phyloP scores from a whole-genome alignment of 805 yeast species.

The Saturnispora gosingensis region DNA sequence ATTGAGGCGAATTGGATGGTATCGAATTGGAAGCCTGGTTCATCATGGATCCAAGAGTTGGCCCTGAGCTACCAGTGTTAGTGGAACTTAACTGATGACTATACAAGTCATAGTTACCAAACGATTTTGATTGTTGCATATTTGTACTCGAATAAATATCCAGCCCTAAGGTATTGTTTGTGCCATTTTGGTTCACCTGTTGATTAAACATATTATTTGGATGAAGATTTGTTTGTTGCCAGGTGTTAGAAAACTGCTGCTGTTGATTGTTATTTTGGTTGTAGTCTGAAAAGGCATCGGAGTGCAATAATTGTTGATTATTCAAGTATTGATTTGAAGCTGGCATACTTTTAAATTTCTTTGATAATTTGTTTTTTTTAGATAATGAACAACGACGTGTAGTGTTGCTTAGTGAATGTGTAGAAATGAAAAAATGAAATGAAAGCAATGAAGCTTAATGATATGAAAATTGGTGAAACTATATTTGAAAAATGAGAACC shows the following conservation, averaged over 20 bases:
- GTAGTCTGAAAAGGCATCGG: not conserved
- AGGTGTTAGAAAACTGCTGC: not conserved
- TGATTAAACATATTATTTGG: not conserved
- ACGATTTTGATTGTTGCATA: constrained; percentile 9
- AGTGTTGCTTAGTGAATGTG: not conserved
- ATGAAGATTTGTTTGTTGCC: not conserved
- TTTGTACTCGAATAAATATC: constrained; percentile 1
- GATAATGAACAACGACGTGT: not conserved
- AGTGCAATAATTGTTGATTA: constrained; percentile 2
- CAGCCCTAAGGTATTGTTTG: not conserved
- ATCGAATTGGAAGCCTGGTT: not conserved
- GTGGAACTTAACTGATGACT: constrained; percentile 1
- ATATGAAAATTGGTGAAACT: not conserved
- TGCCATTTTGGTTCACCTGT: not conserved
- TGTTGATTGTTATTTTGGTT: not conserved
- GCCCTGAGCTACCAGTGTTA: constrained; percentile 6
- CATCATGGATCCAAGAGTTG: constrained; percentile 4
- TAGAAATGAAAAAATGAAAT: not conserved
- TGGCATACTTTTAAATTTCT: not conserved
- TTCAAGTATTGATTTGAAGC: not conserved
- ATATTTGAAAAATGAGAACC: not conserved
- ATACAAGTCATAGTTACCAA: constrained; percentile 1
- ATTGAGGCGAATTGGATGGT: constrained; percentile 6
- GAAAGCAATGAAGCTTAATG: not conserved
- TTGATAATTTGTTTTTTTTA: not conserved